Percentiles rank a stretch among this genome's conserved stretches.
phyloP scores from a whole-genome alignment of 2,329 filamentous ascomycete genomes.

The Rhynchosporium graminicola region DNA sequence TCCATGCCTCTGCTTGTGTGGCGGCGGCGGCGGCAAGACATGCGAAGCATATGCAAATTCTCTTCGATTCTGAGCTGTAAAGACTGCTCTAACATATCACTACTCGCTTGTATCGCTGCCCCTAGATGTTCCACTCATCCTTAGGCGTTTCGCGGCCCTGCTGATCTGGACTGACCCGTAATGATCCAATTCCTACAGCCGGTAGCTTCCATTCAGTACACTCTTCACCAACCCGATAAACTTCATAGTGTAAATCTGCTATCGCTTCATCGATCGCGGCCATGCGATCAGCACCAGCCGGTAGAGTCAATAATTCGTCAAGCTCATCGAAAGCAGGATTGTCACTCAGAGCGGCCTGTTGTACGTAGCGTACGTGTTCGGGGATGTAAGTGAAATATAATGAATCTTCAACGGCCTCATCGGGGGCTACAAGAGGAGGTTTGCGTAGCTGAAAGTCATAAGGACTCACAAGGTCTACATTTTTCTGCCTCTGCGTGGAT shows the following conservation, averaged over 20 bases:
- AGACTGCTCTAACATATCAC: too few relatives aligned
- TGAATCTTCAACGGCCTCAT: background rate
- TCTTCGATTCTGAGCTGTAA: too few relatives aligned
- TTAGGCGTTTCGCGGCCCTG: too few relatives aligned
- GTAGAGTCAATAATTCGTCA: background rate
- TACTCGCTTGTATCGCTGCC: too few relatives aligned
- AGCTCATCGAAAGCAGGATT: background rate
- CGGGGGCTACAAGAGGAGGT: constrained; percentile 1
- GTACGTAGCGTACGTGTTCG: background rate
- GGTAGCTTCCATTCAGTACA: background rate
- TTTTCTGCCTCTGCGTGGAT: background rate
- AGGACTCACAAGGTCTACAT: background rate
- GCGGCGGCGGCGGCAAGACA: too few relatives aligned
- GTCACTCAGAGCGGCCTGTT: background rate
- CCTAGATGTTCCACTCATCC: too few relatives aligned
- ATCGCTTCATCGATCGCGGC: background rate
- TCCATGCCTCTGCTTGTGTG: too few relatives aligned
- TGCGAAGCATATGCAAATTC: too few relatives aligned
- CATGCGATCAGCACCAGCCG: background rate
- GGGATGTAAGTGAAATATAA: background rate
- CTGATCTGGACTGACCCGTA: too few relatives aligned
- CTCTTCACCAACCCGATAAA: background rate
- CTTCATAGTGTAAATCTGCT: background rate
- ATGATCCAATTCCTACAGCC: background rate
- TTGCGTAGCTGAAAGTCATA: background rate